phyloP scores from a whole-genome alignment of 768 basidiomycete genomes.

The Rhizopogon rudus region DNA sequence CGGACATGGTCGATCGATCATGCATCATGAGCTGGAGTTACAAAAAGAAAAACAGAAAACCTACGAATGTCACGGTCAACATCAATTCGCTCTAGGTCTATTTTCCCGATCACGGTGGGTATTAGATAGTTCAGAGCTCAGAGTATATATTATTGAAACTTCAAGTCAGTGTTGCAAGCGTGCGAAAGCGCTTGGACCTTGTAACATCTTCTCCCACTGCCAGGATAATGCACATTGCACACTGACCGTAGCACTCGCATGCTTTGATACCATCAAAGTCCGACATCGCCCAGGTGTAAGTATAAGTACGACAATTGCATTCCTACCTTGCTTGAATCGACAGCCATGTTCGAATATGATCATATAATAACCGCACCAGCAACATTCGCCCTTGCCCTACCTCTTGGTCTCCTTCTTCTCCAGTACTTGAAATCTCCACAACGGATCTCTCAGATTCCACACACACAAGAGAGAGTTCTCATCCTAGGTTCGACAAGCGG shows the following conservation, averaged over 20 bases:
- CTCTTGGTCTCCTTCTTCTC: conserved; percentile 15
- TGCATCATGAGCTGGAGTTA: no score
- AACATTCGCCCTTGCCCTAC: conserved; percentile 3
- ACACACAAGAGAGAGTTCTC: conserved; percentile 63
- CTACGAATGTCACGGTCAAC: background rate
- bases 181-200: background rate
- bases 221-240: no score
- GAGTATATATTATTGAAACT: no score
- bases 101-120: background rate
- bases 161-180: background rate
- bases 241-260: no score
- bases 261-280: background rate
- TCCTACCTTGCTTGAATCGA: background rate
- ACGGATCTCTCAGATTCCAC: conserved; percentile 34
- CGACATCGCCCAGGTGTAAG: background rate
- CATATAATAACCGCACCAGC: conserved; percentile 5
- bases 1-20: no score
- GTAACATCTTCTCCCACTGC: no score
- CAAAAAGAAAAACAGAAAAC: background rate
- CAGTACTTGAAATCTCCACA: conserved; percentile 10
- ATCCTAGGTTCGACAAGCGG: conserved; percentile 84
- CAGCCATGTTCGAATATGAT: background rate
- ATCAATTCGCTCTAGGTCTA: background rate
- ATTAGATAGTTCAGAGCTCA: background rate
- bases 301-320: background rate